These are phyloP conservation scores for Microdochium paspali DNA, from an alignment of 2,329 filamentous ascomycete species.

Conservation along the genomic window DNA sequence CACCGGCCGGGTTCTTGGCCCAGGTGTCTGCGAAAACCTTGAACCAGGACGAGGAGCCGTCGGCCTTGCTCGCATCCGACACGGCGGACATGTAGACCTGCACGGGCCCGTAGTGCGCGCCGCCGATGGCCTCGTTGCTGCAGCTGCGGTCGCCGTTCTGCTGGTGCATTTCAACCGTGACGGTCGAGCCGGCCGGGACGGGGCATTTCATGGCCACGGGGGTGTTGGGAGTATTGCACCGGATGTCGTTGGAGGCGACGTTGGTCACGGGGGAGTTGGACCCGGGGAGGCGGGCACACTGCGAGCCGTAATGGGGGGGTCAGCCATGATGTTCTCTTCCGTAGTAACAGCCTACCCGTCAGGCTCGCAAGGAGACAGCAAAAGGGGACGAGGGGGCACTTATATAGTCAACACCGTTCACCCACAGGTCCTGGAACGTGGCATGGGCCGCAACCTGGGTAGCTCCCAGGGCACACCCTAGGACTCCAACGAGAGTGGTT, in stretches of 20 bases:
- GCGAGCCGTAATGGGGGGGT: constrained; percentile 20
- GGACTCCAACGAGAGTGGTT: background rate
- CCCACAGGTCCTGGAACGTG: constrained; percentile 41
- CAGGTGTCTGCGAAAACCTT: constrained; percentile 34
- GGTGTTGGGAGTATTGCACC: constrained; percentile 38
- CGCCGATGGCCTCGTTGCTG: constrained; percentile 30
- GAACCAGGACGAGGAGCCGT: constrained; percentile 27
- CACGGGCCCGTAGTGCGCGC: constrained; percentile 32
- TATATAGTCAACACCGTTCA: constrained; percentile 27
- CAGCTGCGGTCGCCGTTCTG: constrained; percentile 23
- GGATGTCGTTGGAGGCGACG: constrained; percentile 27
- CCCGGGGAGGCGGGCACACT: constrained; percentile 37
- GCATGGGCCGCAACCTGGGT: constrained; percentile 23
- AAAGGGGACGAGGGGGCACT: background rate
- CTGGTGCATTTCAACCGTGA: constrained; percentile 50
- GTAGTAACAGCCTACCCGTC: background rate
- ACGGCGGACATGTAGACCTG: constrained; percentile 30
- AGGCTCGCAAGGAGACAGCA: background rate
- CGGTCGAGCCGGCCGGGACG: constrained; percentile 34
- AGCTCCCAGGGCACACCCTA: background rate
- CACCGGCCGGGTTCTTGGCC: constrained; percentile 20
- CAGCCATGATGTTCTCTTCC: constrained; percentile 7
- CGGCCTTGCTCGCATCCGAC: constrained; percentile 22
- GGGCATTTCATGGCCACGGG: constrained; percentile 40
- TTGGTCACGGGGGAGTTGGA: constrained; percentile 22